phyloP scores from a whole-genome alignment of 2,329 filamentous ascomycete species.

The Trichophyton benhamiae region DNA sequence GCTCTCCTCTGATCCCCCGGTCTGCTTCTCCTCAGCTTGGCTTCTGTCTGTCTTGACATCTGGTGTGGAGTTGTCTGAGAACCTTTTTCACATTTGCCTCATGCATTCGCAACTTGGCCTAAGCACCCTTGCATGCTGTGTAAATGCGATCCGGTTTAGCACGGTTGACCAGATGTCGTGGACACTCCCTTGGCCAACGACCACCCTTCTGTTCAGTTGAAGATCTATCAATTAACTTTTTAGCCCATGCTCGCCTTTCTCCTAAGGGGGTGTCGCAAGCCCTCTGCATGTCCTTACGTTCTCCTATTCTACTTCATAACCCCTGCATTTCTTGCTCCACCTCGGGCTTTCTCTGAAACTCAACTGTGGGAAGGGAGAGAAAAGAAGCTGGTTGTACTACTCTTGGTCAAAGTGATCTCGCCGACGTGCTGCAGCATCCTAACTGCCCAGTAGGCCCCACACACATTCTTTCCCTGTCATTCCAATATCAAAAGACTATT shows the following conservation, averaged over 20 bases:
- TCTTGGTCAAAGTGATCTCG: conserved; percentile 4
- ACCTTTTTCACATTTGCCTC: not conserved
- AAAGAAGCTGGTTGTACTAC: conserved; percentile 24
- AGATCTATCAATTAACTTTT: conserved; percentile 6
- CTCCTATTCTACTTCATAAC: conserved; percentile 7
- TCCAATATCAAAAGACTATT: conserved; percentile 1
- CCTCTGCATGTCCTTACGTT: conserved; percentile 1
- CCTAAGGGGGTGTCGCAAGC: conserved; percentile 5
- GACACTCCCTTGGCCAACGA: conserved; percentile 19
- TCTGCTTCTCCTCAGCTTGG: conserved; percentile 1
- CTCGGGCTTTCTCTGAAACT: conserved; percentile 3
- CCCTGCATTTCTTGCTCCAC: conserved; percentile 8
- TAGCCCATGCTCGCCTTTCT: conserved; percentile 2
- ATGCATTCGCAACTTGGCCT: conserved; percentile 1
- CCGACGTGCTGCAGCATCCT: not conserved
- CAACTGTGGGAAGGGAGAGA: not conserved
- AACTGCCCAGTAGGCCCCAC: not conserved
- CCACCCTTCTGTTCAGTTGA: conserved; percentile 18
- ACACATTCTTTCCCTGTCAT: not conserved
- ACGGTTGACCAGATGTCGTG: conserved; percentile 24
- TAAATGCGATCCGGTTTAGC: conserved; percentile 10
- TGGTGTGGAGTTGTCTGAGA: not conserved
- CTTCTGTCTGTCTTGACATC: not conserved
- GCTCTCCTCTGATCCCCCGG: not conserved
- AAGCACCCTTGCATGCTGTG: conserved; percentile 5